Evolutionary conservation across 768 basidiomycete species (phyloP), one percentile per base, ranked within the genome.

Genomic region (Agaricus blazei): DNA sequence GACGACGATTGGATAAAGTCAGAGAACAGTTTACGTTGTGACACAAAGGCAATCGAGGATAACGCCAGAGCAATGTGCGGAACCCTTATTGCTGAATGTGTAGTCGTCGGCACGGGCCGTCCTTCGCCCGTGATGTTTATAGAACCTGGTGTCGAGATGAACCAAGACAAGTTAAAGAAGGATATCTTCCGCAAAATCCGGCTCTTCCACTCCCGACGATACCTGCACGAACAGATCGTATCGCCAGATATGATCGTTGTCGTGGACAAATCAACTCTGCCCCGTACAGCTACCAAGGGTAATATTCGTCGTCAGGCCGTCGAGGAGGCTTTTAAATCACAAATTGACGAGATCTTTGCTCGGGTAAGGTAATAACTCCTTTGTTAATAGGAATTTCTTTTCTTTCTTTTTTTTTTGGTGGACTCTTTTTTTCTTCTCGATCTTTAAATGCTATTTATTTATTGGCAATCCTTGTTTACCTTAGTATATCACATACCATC

Each of bases 1-100:
- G 82, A 88, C 58, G 88, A 91, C 61, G 88, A 91, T 68, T 90
- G 88, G 89, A 90, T 91, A 67, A 91, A 90, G 72, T 84, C 83
- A 38, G 85, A 88, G 64, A 87, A 81, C 64, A 84, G 87, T 63
- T 71, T 90, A 58, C 80, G 88, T 50, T 90, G 88, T 63, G 88
- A 91, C 63, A 89, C 89, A 48, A 84, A 81, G 77, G 79, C 88
- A 36, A 89, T 92, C 62, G 89, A 91, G 69, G 87, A 92, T 58
- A 87, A 89, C 61, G 76, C 83, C 19, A 82, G 85, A 44, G 69
- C 75, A 37, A 84, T 79, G 59, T 92, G 89, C 66, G 78, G 72
- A 2, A 72, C 77, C 41, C 72, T 90, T 56, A 81, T 91, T 61
- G 75, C 80, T 5, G 84, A 87, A 58, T 90, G 88, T 70, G 75